Evolutionary conservation across 164 flowering plant genomes (phyloP), one percentile per base, ranked within the genome.

Genomic region (Vitis amurensis): DNA sequence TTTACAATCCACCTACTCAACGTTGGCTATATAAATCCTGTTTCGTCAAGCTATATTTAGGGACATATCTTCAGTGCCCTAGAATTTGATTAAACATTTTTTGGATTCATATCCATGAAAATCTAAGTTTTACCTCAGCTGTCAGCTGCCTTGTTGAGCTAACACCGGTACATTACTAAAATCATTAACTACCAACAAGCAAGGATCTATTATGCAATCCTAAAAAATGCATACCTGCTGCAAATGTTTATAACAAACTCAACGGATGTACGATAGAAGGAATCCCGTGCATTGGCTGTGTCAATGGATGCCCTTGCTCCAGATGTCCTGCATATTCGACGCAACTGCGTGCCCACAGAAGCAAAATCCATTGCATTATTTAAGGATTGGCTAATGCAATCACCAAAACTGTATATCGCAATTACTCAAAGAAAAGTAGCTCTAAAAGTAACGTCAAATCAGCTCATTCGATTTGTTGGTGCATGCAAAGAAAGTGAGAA

Each of bases 301-400:
- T 86, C 90, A 76, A 91, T 66, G 31, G 82, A 77, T 58, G 88
- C 93, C 74, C 72, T 84, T 17, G 84, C 88, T 48, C 97, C 91
- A 75, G 88, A 87, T 52, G 74, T 74, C 84, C 84, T 90, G 90
- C 99, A 93, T 78, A 89, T 73, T 73, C 78, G 80, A 78, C 94
- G 97, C 63, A 95, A 81, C 97, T 95, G 94, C 83, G 72, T 78
- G 73, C 71, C 75, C 71, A 78, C 69, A 73, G 65, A 78, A 56
- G 62, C 37, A 72, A 74, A 74, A 37, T 56, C 31, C 61, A 60
- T 49, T 58, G n/a, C 70, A 59, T 73, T 63, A 71, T 12, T 37
- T 23, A 82, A 59, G 55, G 48, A 70, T 66, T 70, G 74, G 76
- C 60, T 61, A 66, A 37, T 68, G 58, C 49, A 74, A 55, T 10